Evolutionary conservation across 495 filamentous ascomycete genomes (phyloP).

Genomic region (Hyaloscypha finlandica): DNA sequence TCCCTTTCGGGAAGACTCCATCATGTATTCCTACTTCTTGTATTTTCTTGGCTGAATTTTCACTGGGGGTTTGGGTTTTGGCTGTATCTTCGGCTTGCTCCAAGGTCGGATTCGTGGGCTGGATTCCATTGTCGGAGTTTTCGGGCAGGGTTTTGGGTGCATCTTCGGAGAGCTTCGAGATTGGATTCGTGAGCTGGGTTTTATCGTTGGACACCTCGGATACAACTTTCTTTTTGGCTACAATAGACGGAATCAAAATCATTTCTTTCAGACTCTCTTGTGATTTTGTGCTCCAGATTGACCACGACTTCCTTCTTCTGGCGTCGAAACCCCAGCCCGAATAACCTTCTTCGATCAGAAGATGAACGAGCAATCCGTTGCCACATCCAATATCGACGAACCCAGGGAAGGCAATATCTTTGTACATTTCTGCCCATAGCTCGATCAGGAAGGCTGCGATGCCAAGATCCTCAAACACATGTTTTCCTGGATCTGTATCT

Average conservation of each 20-base stretch:
- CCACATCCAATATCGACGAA: slow-evolving; percentile 97
- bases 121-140: background rate
- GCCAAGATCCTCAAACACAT: slow-evolving; percentile 92
- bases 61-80: background rate
- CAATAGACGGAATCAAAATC: slow-evolving; percentile 68
- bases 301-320: slow-evolving; percentile 79
- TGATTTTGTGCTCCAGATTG: slow-evolving; percentile 59
- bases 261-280: slow-evolving; percentile 63
- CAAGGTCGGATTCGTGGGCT: background rate
- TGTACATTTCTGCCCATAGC: slow-evolving; percentile 87
- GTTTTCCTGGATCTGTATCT: slow-evolving; percentile 82
- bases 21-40: slow-evolving; percentile 53
- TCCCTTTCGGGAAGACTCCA: slow-evolving; percentile 70
- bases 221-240: background rate
- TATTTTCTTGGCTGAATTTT: slow-evolving; percentile 26
- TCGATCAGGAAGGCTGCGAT: slow-evolving; percentile 94
- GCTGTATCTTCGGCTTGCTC: background rate
- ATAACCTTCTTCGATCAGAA: slow-evolving; percentile 83
- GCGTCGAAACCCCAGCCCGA: slow-evolving; percentile 90
- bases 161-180: background rate
- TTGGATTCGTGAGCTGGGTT: background rate
- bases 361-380: slow-evolving; percentile 88
- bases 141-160: background rate
- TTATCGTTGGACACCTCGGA: background rate
- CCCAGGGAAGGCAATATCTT: slow-evolving; percentile 63